Evolutionary conservation across 345 rosid genomes (phyloP).

Genomic region (Gossypium anomalum): DNA sequence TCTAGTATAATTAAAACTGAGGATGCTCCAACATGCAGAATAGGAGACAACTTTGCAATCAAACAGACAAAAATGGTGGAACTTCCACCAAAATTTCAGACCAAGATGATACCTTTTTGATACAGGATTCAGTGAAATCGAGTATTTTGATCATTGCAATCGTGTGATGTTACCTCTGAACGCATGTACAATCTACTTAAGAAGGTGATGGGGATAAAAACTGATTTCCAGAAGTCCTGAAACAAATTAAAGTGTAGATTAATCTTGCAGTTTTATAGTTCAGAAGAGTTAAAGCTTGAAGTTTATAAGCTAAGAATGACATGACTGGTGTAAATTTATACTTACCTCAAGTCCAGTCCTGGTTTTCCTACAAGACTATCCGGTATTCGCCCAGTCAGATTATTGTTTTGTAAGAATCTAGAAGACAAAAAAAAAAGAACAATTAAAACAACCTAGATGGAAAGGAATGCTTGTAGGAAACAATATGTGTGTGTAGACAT

Average conservation of each 20-base stretch:
- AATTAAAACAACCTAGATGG: background rate
- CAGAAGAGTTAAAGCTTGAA: background rate
- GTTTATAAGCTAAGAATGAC: background rate
- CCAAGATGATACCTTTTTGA: background rate
- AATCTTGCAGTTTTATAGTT: background rate
- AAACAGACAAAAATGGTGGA: constrained; percentile 5
- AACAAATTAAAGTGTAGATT: constrained; percentile 21
- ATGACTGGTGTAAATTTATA: constrained; percentile 11
- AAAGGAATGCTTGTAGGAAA: background rate
- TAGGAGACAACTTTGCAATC: background rate
- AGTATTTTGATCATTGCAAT: background rate
- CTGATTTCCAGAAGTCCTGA: constrained; percentile 47
- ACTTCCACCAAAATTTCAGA: constrained; percentile 20
- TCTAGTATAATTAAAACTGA: constrained; percentile 10
- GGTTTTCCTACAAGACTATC: constrained; percentile 43
- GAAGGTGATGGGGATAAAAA: constrained; percentile 33
- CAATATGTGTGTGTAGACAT: background rate
- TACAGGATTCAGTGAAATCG: background rate
- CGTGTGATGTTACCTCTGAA: constrained; percentile 7
- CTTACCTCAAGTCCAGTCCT: constrained; percentile 57
- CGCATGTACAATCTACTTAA: constrained; percentile 17
- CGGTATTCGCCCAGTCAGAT: constrained; percentile 70
- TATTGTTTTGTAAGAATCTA: constrained; percentile 87
- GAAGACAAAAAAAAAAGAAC: constrained; percentile 19
- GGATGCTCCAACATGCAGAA: constrained; percentile 8